phyloP scores from a whole-genome alignment of 2,329 filamentous ascomycete genomes.

The Penicillium sp. region DNA sequence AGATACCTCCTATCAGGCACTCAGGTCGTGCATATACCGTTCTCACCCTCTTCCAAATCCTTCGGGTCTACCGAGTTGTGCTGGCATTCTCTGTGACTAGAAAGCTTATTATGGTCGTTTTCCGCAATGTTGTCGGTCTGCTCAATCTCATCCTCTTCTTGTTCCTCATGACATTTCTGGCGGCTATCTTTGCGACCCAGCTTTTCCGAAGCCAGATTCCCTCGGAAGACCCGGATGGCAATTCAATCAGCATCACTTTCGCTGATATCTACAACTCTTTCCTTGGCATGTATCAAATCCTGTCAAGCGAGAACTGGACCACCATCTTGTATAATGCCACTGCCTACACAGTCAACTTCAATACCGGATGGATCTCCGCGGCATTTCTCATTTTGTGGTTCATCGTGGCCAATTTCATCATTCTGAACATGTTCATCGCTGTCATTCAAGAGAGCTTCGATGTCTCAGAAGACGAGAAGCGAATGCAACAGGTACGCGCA shows the following conservation, averaged over 20 bases:
- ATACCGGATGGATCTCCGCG: slow-evolving; percentile 89
- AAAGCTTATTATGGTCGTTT: slow-evolving; percentile 78
- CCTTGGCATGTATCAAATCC: slow-evolving; percentile 93
- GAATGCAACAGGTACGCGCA: slow-evolving; percentile 90
- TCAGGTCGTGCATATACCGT: slow-evolving; percentile 75
- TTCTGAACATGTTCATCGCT: slow-evolving; percentile 99
- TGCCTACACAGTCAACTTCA: slow-evolving; percentile 59
- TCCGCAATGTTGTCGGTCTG: slow-evolving; percentile 89
- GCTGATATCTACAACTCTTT: slow-evolving; percentile 93
- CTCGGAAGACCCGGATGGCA: slow-evolving; percentile 57
- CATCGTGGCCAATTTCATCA: slow-evolving; percentile 89
- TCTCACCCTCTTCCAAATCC: slow-evolving; percentile 88
- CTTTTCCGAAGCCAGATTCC: slow-evolving; percentile 87
- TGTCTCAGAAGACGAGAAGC: slow-evolving; percentile 96
- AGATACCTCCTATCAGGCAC: slow-evolving; percentile 74
- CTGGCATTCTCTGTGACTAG: slow-evolving; percentile 83
- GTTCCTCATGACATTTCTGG: slow-evolving; percentile 89
- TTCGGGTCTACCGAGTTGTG: slow-evolving; percentile 88
- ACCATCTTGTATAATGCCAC: slow-evolving; percentile 79
- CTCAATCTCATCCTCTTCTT: slow-evolving; percentile 94
- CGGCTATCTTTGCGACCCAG: slow-evolving; percentile 88
- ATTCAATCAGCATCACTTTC: slow-evolving; percentile 71
- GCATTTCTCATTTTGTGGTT: slow-evolving; percentile 94
- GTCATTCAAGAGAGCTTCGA: slow-evolving; percentile 99
- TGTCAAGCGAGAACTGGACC: slow-evolving; percentile 98